Base-by-base conservation (phyloP, 2,329 filamentous ascomycete species). In the Aphanocladium album region DNA sequence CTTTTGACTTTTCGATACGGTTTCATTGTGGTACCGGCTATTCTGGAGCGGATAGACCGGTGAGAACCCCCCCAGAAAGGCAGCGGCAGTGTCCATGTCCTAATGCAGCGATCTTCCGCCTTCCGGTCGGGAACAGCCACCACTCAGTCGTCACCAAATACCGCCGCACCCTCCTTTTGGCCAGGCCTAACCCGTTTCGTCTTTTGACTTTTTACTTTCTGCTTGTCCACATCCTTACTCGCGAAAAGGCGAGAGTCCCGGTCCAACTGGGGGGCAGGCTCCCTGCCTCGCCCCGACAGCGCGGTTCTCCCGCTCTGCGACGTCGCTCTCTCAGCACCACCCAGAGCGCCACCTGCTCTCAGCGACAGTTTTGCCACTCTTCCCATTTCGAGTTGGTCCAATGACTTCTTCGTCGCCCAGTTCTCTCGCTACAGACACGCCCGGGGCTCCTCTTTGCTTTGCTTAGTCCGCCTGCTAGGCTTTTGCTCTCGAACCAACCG, bases 91-190 rank as follows among this genome's bases (percentile, higher is more conserved):
- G 21, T n/a, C 46, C 46, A 43, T 23, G 16, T 50, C 56, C 56
- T 19, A 52, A 59, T n/a, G 47, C 56, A 59, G 56, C 56, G n/a
- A 51, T 43, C 46, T 45, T 21, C 37, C 25, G 37, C 56, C 51
- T 59, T 59, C 56, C 56, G 45, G 56, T 59, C 9, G 7, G 6
- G 11, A 25, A 25, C 2, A 11, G 45, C 21, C 53, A 56, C 52
- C 25, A 53, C 30, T 14, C 46, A 30, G 25, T 12, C 45, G n/a
- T 30, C n/a, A 25, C 17, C 49, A 5, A 45, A 25, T 54, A 54
- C 39, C 45, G 19, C 19, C 46, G 43, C 56, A 33, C 56, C 37
- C 35, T 21, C 35, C 35, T 46, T 14, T n/a, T 35, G 30, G 1
- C 7, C 54, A n/a, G 41, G 8, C 43, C 30, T 58, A 19, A 23